Conservation (phyloP, 1,284 basidiomycete genomes). For the Malassezia japonica region DNA sequence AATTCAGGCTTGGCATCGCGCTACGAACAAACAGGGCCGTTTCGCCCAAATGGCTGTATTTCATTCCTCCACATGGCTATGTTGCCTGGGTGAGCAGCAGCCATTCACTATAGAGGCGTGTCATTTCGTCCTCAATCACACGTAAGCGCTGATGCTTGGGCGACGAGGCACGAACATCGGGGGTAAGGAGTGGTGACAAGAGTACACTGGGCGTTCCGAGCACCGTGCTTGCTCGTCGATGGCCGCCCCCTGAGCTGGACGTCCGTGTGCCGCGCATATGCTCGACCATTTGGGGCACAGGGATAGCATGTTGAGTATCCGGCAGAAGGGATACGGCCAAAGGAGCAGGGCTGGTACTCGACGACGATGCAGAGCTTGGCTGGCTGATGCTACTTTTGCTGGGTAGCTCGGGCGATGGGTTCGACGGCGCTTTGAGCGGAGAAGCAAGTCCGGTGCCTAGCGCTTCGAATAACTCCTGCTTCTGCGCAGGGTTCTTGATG, state of each 20-base stretch:
- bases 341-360: not conserved
- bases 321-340: not conserved
- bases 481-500: no score
- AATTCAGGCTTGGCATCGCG: slow-evolving; percentile 57
- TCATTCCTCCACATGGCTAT: not conserved
- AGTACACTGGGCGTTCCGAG: no score
- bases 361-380: not conserved
- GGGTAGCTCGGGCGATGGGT: no score
- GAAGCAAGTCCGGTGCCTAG: not conserved
- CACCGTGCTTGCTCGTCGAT: no score
- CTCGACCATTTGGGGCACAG: not conserved
- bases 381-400: not conserved
- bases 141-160: not conserved
- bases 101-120: slow-evolving; percentile 3
- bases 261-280: not conserved
- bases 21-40: not conserved
- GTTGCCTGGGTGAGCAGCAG: not conserved
- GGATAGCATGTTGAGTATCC: not conserved
- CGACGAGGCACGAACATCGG: no score
- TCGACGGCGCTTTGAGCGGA: no score
- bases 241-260: not conserved
- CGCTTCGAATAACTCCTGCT: not conserved
- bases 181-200: no score
- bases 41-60: not conserved
- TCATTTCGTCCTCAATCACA: slow-evolving; percentile 1